Conservation (phyloP, 1,139 yeast species). For the Hanseniaspora sp. region DNA sequence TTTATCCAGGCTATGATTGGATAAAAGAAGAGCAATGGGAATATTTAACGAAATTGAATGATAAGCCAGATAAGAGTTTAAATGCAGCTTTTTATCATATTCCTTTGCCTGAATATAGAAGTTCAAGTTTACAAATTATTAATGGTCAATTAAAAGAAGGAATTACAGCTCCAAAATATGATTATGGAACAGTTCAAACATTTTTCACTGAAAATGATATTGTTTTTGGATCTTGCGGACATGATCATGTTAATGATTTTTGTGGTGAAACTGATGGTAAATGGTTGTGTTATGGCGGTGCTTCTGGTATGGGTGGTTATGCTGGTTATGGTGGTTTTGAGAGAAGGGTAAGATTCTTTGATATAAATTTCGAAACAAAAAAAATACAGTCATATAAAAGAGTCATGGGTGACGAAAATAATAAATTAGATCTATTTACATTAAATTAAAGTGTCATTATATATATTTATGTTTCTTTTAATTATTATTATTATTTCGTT, state of each 20-base stretch:
- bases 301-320: constrained; percentile 86
- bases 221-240: constrained; percentile 69
- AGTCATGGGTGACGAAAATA: constrained; percentile 9
- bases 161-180: constrained; percentile 63
- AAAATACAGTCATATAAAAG: constrained; percentile 1
- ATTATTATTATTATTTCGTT: neutral
- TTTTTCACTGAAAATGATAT: constrained; percentile 52
- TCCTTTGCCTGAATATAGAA: constrained; percentile 73
- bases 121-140: constrained; percentile 33
- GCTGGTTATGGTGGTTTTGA: constrained; percentile 81
- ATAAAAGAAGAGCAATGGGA: constrained; percentile 61
- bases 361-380: constrained; percentile 36
- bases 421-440: constrained; percentile 2
- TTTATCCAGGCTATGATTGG: constrained; percentile 76
- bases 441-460: neutral
- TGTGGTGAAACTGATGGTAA: constrained; percentile 41
- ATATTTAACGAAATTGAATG: constrained; percentile 35
- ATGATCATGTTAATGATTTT: constrained; percentile 88
- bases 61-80: constrained; percentile 37
- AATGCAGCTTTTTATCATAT: constrained; percentile 91
- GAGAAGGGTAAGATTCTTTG: constrained; percentile 63
- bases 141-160: constrained; percentile 61
- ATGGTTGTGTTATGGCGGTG: constrained; percentile 78
- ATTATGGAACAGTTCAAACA: constrained; percentile 51
- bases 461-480: neutral